Percentiles rank a stretch among this genome's conserved stretches.
Evolutionary conservation across 768 basidiomycete genomes (phyloP).

Genomic region (Trametes punicea): DNA sequence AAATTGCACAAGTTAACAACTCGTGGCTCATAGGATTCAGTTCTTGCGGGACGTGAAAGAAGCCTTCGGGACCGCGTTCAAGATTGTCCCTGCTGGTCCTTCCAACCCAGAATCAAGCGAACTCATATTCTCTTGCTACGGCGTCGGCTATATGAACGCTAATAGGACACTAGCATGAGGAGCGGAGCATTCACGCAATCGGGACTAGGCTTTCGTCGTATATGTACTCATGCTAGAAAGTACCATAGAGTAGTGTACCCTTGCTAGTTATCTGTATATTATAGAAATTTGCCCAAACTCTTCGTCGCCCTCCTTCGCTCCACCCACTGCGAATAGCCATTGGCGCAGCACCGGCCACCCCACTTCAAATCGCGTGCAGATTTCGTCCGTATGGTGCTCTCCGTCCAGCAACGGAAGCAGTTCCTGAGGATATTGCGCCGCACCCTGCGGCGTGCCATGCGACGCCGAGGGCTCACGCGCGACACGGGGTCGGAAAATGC

Average conservation of each 20-base stretch:
- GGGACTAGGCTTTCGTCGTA: neutral
- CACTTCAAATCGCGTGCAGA: slow-evolving; percentile 77
- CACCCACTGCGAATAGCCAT: slow-evolving; percentile 63
- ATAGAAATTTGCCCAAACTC: slow-evolving; percentile 76
- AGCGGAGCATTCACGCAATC: neutral
- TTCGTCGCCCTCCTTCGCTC: slow-evolving; percentile 50
- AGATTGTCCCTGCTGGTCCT: slow-evolving; percentile 64
- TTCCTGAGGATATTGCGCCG: slow-evolving; percentile 51
- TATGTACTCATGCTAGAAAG: slow-evolving; percentile 1
- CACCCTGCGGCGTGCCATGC: slow-evolving; percentile 21
- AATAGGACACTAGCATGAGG: slow-evolving; percentile 68
- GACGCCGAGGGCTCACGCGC: slow-evolving; percentile 59
- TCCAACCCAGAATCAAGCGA: slow-evolving; percentile 51
- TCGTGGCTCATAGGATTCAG: slow-evolving; percentile 68
- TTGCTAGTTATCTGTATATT: slow-evolving; percentile 75
- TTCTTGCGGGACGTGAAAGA: slow-evolving; percentile 79
- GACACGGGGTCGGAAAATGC: slow-evolving; percentile 42
- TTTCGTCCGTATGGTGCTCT: slow-evolving; percentile 88
- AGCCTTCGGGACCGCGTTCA: slow-evolving; percentile 92
- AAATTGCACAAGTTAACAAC: neutral
- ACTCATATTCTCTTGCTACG: slow-evolving; percentile 85
- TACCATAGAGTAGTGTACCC: neutral
- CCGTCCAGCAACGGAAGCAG: slow-evolving; percentile 72
- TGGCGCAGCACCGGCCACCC: slow-evolving; percentile 80
- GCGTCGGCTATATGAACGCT: slow-evolving; percentile 87